Base-by-base conservation (phyloP, 1,139 yeast species). In the Kodamaea anthophila region DNA sequence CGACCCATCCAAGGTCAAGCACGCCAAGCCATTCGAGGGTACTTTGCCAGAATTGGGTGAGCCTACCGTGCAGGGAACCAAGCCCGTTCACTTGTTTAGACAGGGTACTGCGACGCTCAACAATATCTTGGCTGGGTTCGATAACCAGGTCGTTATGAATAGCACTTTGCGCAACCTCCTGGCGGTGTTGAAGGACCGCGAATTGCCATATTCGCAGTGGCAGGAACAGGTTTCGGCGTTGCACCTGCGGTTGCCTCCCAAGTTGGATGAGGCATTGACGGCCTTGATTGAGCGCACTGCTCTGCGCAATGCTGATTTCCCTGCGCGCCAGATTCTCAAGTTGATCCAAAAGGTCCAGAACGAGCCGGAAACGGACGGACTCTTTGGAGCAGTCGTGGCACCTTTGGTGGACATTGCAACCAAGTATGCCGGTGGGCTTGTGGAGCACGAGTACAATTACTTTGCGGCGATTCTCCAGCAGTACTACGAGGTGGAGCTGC, bases 1-100 rank as follows among this genome's bases (percentile, higher is more conserved):
- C 54, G 98, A 91, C 55, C 97, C 98, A 39, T 79, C 95, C 5
- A 87, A 86, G 64, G 98, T 91, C 33, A 91, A 91, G 58, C 98
- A 88, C 51, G 98, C 99, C 28, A 65, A 80, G 54, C 96, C 97
- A 29, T 91, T 74, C 49, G 96, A 87, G 57, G 97, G 96, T 29
- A 87, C 94, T 49, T 67, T 93, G 42, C 97, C 96, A 13, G 85
- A 79, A 20, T 65, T 80, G 43, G 97, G 97, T 33, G 70, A 83
- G 21, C 94, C 97, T 40, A 72, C 67, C 38, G 69, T 86, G 38
- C 74, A 71, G 51, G 97, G 98, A 47, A 73, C 82, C 35, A 88
- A 85, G 59, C 83, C 94, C 33, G 80, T 76, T 37, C 86, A 88
- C 60, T 74, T 73, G 46, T 88, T 78, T 65, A 66, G 70, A 37